phyloP scores from a whole-genome alignment of 129 eudicot species.

The Kitagawia praeruptora region DNA sequence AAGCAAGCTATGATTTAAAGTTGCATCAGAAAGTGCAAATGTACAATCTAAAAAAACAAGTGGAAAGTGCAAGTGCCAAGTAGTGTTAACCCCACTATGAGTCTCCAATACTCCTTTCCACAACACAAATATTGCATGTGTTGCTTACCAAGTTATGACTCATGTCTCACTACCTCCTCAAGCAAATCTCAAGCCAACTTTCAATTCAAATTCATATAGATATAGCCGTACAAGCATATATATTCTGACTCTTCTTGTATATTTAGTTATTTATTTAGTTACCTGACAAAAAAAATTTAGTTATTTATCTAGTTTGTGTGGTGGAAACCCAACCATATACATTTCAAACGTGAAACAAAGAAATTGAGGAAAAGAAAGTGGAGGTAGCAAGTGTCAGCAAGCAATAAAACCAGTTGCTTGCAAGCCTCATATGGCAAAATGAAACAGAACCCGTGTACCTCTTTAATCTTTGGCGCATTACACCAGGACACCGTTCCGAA shows the following conservation, averaged over 20 bases:
- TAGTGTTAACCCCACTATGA: constrained; percentile 2
- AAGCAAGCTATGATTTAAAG: not conserved
- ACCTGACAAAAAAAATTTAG: too few species aligned
- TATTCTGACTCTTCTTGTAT: too few species aligned
- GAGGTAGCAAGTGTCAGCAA: not conserved
- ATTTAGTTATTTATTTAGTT: too few species aligned
- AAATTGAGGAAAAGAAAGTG: not conserved
- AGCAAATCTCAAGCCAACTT: not conserved
- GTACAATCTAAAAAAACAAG: not conserved
- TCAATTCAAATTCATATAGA: not conserved
- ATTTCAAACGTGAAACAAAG: not conserved
- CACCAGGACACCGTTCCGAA: not conserved
- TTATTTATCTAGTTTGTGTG: not conserved
- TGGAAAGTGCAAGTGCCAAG: not conserved
- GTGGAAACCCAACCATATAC: not conserved
- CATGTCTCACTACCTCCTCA: constrained; percentile 6
- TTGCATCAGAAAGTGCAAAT: not conserved
- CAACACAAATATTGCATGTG: constrained; percentile 1
- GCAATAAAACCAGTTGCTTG: not conserved
- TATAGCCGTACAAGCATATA: too few species aligned
- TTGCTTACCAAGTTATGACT: constrained; percentile 4
- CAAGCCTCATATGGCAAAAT: not conserved
- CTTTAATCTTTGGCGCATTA: too few species aligned
- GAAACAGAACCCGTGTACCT: not conserved
- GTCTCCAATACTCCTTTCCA: not conserved